These are phyloP conservation scores for Penicillium sp. DNA, from an alignment of 2,329 filamentous ascomycete genomes.

Conservation along the genomic window DNA sequence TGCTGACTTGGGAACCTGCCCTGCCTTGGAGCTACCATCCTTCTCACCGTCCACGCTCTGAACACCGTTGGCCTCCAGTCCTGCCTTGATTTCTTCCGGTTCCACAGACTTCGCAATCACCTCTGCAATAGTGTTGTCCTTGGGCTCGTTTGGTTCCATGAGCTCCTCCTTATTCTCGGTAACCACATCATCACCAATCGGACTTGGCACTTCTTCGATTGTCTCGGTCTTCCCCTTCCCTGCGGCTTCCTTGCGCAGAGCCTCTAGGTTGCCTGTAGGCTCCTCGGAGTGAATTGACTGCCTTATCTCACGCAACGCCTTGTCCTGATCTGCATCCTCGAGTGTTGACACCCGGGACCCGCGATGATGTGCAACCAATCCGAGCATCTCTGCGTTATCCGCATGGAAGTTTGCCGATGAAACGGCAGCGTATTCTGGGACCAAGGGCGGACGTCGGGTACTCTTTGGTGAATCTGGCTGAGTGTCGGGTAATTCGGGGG, in stretches of 20 bases:
- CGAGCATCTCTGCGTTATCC: constrained; percentile 36
- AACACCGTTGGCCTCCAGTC: neutral
- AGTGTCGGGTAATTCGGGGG: constrained; percentile 29
- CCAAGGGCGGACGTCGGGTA: constrained; percentile 31
- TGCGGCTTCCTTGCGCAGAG: constrained; percentile 31
- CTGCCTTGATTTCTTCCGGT: neutral
- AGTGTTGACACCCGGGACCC: constrained; percentile 36
- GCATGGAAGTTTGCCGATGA: constrained; percentile 40
- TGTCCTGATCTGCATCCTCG: constrained; percentile 34
- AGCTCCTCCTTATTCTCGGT: constrained; percentile 5
- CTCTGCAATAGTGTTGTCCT: constrained; percentile 5
- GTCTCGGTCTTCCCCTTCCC: constrained; percentile 24
- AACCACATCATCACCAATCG: neutral
- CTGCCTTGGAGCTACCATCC: constrained; percentile 11
- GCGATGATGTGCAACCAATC: constrained; percentile 41
- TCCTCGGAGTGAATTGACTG: constrained; percentile 36
- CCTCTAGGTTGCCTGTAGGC: constrained; percentile 24
- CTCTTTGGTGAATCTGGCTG: constrained; percentile 18
- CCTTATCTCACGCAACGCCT: constrained; percentile 37
- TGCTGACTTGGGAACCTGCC: constrained; percentile 8
- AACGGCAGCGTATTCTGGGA: constrained; percentile 36
- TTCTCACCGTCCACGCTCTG: constrained; percentile 7
- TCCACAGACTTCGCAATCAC: constrained; percentile 3
- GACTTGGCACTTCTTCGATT: constrained; percentile 23
- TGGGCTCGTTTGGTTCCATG: constrained; percentile 7